phyloP scores from a whole-genome alignment of 352 stramenopile genomes.

The Phytophthora kernoviae region DNA sequence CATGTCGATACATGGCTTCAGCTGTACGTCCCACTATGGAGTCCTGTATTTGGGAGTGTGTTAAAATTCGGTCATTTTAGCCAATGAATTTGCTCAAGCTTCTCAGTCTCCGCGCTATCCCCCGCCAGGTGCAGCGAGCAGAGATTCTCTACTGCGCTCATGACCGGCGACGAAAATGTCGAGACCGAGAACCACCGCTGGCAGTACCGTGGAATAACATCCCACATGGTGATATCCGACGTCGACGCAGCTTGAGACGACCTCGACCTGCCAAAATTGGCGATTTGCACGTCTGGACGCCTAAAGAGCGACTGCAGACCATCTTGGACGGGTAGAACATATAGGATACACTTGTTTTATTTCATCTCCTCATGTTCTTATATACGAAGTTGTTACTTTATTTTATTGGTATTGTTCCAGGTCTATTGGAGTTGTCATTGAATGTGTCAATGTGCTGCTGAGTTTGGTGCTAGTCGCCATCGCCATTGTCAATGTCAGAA shows the following conservation, averaged over 20 bases:
- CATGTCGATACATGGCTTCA: too few relatives aligned
- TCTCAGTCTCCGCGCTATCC: too few relatives aligned
- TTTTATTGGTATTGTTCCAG: constrained; percentile 11
- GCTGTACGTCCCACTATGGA: too few relatives aligned
- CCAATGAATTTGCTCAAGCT: too few relatives aligned
- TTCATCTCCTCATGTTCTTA: too few relatives aligned
- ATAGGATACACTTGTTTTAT: too few relatives aligned
- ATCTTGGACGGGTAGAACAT: constrained; percentile 49
- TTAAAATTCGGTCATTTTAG: too few relatives aligned
- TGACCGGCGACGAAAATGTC: too few relatives aligned
- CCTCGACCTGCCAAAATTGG: constrained; percentile 29
- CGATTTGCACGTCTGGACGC: constrained; percentile 44
- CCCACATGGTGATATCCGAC: background rate
- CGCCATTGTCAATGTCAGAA: constrained; percentile 39
- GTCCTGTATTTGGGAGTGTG: too few relatives aligned
- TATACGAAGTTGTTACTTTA: background rate
- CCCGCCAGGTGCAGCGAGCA: too few relatives aligned
- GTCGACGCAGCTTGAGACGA: background rate
- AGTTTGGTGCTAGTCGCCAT: constrained; percentile 52
- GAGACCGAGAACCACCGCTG: background rate
- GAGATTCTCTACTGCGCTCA: too few relatives aligned
- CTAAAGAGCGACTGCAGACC: constrained; percentile 46
- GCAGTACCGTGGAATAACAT: background rate
- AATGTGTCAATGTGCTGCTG: constrained; percentile 50
- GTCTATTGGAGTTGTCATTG: constrained; percentile 35